Percentiles rank a stretch among this genome's conserved stretches.
phyloP scores from a whole-genome alignment of 768 basidiomycete species.

The Tricholoma saponaceum region DNA sequence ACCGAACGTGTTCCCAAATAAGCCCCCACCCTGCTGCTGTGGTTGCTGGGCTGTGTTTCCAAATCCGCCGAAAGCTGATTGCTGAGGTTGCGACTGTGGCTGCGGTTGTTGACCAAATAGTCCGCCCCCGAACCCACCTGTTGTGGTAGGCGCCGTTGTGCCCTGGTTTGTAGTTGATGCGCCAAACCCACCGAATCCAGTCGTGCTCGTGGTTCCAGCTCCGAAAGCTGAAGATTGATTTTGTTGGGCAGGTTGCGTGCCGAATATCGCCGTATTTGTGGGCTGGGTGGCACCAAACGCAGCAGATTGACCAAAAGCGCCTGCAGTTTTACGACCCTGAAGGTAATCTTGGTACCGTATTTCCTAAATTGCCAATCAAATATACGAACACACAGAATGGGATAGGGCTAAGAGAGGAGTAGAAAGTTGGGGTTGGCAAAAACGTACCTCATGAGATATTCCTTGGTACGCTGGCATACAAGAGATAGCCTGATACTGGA shows the following conservation, averaged over 20 bases:
- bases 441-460: slow-evolving; percentile 69
- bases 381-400: slow-evolving; percentile 5
- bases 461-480: slow-evolving; percentile 77
- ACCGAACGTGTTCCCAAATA: slow-evolving; percentile 34
- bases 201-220: slow-evolving; percentile 28
- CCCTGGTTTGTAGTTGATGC: slow-evolving; percentile 19
- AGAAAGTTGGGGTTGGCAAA: not conserved
- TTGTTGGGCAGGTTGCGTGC: slow-evolving; percentile 41
- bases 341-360: slow-evolving; percentile 72
- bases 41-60: slow-evolving; percentile 23
- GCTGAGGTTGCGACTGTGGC: slow-evolving; percentile 23
- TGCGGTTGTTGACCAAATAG: slow-evolving; percentile 28
- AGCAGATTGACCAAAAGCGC: slow-evolving; percentile 53
- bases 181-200: slow-evolving; percentile 45
- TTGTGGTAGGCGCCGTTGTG: slow-evolving; percentile 21
- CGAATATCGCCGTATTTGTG: slow-evolving; percentile 41
- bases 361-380: slow-evolving; percentile 42
- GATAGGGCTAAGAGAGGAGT: slow-evolving; percentile 2
- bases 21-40: slow-evolving; percentile 28
- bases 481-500: slow-evolving; percentile 80
- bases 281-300: slow-evolving; percentile 45
- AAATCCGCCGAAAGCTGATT: slow-evolving; percentile 23
- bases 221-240: slow-evolving; percentile 31
- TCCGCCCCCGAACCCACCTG: slow-evolving; percentile 34
- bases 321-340: slow-evolving; percentile 69